Conservation (phyloP, 108 stramenopile species). For the Pseudonitzschia multistriata region DNA sequence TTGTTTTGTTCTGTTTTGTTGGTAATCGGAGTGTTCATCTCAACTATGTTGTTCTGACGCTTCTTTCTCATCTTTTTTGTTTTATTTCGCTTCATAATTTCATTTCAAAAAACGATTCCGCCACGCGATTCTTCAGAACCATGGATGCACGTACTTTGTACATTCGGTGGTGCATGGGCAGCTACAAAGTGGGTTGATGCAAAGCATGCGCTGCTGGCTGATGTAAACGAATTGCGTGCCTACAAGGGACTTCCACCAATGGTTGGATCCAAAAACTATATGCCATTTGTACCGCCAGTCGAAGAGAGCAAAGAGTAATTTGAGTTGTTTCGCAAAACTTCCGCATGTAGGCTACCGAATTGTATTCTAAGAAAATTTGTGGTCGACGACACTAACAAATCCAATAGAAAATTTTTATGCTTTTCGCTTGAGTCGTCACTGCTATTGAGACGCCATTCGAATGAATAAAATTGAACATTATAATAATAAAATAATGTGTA, state of each 20-base stretch:
- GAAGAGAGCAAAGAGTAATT: conserved; percentile 18
- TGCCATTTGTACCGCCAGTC: conserved; percentile 33
- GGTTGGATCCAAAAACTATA: conserved; percentile 56
- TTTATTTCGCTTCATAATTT: background rate
- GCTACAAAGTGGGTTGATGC: conserved; percentile 75
- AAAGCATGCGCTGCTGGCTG: conserved; percentile 66
- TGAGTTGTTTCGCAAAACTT: background rate
- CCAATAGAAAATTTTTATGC: too few relatives aligned
- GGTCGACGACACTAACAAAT: too few relatives aligned
- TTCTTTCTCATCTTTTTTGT: background rate
- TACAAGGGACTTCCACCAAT: conserved; percentile 82
- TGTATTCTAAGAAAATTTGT: too few relatives aligned
- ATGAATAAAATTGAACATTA: too few relatives aligned
- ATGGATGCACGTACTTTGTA: conserved; percentile 71
- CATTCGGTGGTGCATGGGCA: conserved; percentile 69
- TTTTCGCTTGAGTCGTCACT: too few relatives aligned
- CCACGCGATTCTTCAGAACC: conserved; percentile 39
- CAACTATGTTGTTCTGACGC: conserved; percentile 8
- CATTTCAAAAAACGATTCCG: background rate
- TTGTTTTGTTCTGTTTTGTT: background rate
- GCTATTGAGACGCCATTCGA: too few relatives aligned
- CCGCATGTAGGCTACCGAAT: background rate
- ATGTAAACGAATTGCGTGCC: conserved; percentile 88
- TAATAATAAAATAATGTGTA: too few relatives aligned
- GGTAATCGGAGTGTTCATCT: background rate